Conservation (phyloP, 1,284 basidiomycete species). For the Apiotrichum veenhuisii region DNA sequence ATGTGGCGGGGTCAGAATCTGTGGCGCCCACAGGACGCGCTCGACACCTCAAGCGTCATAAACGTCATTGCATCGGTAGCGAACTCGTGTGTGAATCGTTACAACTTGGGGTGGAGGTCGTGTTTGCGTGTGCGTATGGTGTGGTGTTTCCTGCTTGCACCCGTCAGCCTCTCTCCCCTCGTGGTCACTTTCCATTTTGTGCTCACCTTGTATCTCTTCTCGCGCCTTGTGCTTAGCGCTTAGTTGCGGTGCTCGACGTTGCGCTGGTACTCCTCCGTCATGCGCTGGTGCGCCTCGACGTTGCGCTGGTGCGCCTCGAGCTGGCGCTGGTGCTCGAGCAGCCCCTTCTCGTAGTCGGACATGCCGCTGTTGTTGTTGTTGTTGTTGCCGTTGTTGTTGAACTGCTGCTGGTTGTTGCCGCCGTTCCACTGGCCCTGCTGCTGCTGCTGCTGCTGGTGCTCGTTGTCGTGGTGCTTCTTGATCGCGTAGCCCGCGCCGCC, state of each 20-base stretch:
- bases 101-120: too few species aligned
- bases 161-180: too few species aligned
- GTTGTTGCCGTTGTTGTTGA: neutral
- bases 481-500: constrained; percentile 4
- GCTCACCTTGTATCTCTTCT: too few species aligned
- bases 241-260: constrained; percentile 3
- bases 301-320: constrained; percentile 5
- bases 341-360: neutral
- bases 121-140: too few species aligned
- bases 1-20: too few species aligned
- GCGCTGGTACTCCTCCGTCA: constrained; percentile 1
- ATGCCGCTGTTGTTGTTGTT: neutral
- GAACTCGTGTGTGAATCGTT: too few species aligned
- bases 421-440: neutral
- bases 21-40: too few species aligned
- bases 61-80: too few species aligned
- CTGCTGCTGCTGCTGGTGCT: constrained; percentile 4
- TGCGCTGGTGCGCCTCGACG: neutral
- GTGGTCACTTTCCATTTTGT: too few species aligned
- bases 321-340: constrained; percentile 2
- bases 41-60: too few species aligned
- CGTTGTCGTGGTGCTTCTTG: constrained; percentile 7
- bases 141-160: too few species aligned
- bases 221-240: neutral
- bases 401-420: neutral